Conservation (phyloP, 805 yeast genomes). For the Candida nemodendra region DNA sequence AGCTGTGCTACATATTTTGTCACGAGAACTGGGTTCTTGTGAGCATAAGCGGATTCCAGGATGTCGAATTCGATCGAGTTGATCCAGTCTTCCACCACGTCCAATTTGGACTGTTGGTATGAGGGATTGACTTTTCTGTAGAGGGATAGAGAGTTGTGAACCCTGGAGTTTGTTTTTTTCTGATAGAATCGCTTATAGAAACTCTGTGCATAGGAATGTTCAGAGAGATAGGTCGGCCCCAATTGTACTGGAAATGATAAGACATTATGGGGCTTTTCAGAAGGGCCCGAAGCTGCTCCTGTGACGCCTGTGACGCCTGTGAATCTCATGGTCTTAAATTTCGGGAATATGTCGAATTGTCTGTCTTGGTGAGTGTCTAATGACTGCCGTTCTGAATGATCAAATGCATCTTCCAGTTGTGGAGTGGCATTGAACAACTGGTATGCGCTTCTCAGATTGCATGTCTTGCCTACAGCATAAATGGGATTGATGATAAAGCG, state of each 20-base stretch:
- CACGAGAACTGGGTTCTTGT: slow-evolving; percentile 2
- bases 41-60: background rate
- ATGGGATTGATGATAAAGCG: background rate
- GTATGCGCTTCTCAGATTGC: slow-evolving; percentile 7
- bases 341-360: no score
- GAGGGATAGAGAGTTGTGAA: slow-evolving; percentile 13
- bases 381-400: background rate
- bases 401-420: background rate
- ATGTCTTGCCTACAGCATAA: background rate
- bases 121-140: slow-evolving; percentile 12
- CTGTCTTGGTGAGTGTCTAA: no score
- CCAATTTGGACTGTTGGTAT: slow-evolving; percentile 1
- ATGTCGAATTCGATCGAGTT: slow-evolving; percentile 16
- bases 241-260: background rate
- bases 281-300: background rate
- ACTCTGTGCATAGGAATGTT: slow-evolving; percentile 14
- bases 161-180: slow-evolving; percentile 16
- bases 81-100: slow-evolving; percentile 13
- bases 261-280: background rate
- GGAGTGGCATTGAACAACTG: slow-evolving; percentile 7
- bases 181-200: slow-evolving; percentile 15
- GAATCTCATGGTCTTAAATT: slow-evolving; percentile 10
- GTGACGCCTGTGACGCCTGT: background rate
- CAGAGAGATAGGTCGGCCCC: background rate
- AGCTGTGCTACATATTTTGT: slow-evolving; percentile 12